Percentiles rank a stretch among this genome's conserved stretches.
Evolutionary conservation across 306 rosid genomes (phyloP).

Genomic region (Prosopis cineraria): DNA sequence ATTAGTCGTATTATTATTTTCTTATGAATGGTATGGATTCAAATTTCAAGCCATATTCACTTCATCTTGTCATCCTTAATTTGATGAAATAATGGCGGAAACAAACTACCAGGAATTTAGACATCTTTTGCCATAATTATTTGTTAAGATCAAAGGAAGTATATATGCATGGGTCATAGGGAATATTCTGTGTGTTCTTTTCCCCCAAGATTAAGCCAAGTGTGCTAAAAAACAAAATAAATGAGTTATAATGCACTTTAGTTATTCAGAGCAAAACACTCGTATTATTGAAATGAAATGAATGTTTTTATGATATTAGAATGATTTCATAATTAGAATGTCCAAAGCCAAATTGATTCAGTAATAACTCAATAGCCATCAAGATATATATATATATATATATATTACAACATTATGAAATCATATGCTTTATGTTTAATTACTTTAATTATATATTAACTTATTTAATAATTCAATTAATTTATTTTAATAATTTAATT

Average conservation of each 20-base stretch:
- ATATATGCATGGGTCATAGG: slow-evolving; percentile 25
- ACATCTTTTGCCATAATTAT: slow-evolving; percentile 12
- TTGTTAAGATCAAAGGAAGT: slow-evolving; percentile 11
- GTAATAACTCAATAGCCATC: too few relatives aligned
- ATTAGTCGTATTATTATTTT: neutral
- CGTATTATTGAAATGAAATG: too few relatives aligned
- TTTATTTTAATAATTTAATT: too few relatives aligned
- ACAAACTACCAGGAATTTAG: slow-evolving; percentile 31
- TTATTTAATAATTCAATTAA: neutral
- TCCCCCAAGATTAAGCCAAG: slow-evolving; percentile 24
- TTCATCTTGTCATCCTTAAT: slow-evolving; percentile 36
- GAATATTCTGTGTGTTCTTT: slow-evolving; percentile 2
- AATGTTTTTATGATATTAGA: neutral
- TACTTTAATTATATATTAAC: neutral
- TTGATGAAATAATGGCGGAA: slow-evolving; percentile 24
- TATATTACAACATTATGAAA: too few relatives aligned
- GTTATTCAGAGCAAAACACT: too few relatives aligned
- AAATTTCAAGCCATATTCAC: slow-evolving; percentile 31
- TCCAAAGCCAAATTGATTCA: neutral
- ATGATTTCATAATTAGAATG: neutral
- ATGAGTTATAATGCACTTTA: too few relatives aligned
- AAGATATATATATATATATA: too few relatives aligned
- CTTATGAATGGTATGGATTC: slow-evolving; percentile 4
- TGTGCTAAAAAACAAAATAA: neutral
- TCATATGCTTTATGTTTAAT: neutral